Conservation (phyloP, 805 yeast genomes). For the Saturnispora gosingensis region DNA sequence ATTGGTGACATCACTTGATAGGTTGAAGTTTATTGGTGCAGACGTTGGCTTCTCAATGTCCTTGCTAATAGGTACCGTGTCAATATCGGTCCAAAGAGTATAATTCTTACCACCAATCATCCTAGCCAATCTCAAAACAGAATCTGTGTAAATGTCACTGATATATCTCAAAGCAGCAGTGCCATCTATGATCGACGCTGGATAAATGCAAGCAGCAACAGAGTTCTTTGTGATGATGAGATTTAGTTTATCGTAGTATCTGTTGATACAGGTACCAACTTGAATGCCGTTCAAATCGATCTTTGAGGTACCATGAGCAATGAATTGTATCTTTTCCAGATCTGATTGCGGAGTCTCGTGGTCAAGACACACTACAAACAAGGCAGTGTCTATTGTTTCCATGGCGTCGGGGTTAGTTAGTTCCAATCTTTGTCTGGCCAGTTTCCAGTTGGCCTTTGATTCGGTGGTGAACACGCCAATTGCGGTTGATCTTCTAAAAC, state of each 20-base stretch:
- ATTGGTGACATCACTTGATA: slow-evolving; percentile 38
- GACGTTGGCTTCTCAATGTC: slow-evolving; percentile 30
- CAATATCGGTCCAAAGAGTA: slow-evolving; percentile 40
- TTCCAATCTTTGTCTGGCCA: slow-evolving; percentile 34
- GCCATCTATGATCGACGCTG: slow-evolving; percentile 48
- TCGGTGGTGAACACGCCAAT: slow-evolving; percentile 50
- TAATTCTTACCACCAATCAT: slow-evolving; percentile 50
- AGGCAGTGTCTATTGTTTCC: slow-evolving; percentile 37
- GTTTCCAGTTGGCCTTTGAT: slow-evolving; percentile 39
- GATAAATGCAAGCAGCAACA: slow-evolving; percentile 53
- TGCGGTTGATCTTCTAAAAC: slow-evolving; percentile 31
- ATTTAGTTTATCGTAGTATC: slow-evolving; percentile 54
- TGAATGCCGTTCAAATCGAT: slow-evolving; percentile 40
- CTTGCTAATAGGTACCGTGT: slow-evolving; percentile 27
- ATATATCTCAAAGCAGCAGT: slow-evolving; percentile 49
- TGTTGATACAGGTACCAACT: slow-evolving; percentile 46
- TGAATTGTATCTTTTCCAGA: slow-evolving; percentile 38
- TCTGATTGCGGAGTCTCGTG: slow-evolving; percentile 37
- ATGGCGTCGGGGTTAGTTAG: slow-evolving; percentile 31
- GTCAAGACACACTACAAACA: slow-evolving; percentile 45
- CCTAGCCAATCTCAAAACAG: slow-evolving; percentile 46
- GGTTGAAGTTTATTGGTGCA: slow-evolving; percentile 26
- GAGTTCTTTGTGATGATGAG: slow-evolving; percentile 45
- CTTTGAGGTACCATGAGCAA: slow-evolving; percentile 43
- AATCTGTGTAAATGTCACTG: slow-evolving; percentile 50